Percentiles rank a stretch among this genome's conserved stretches.
Evolutionary conservation across 108 stramenopile species (phyloP).

Genomic region (Tribonema minus): DNA sequence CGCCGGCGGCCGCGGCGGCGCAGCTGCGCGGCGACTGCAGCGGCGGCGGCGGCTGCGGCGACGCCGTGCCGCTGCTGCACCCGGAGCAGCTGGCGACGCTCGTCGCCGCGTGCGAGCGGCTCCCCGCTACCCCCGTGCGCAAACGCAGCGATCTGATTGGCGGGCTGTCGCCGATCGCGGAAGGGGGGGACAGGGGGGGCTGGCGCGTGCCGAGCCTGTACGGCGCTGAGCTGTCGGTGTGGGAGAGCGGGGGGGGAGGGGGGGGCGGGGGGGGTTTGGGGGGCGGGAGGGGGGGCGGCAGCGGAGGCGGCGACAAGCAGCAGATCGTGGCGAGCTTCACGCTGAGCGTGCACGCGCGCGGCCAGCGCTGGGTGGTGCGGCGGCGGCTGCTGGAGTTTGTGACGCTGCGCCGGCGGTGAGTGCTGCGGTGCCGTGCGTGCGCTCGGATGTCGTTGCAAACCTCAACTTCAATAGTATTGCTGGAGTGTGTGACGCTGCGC

Average conservation of each 20-base stretch:
- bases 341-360: background rate
- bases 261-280: background rate
- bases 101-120: too few relatives aligned
- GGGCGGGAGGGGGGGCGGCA: background rate
- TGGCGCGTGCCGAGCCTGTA: background rate
- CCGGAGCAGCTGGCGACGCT: background rate
- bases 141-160: too few relatives aligned
- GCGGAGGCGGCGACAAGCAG: background rate
- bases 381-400: background rate
- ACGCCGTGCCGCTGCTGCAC: background rate
- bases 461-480: too few relatives aligned
- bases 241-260: background rate
- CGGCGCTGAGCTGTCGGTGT: background rate
- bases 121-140: too few relatives aligned
- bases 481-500: too few relatives aligned
- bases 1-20: background rate
- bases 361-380: background rate
- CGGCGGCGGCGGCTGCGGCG: background rate
- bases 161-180: too few relatives aligned
- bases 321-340: background rate
- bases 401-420: background rate
- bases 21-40: background rate
- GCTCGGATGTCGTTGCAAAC: too few relatives aligned
- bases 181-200: too few relatives aligned
- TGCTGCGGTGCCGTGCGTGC: too few relatives aligned